These are phyloP conservation scores for Rhizopogon rudus DNA, from an alignment of 768 basidiomycete genomes.

Conservation along the genomic window DNA sequence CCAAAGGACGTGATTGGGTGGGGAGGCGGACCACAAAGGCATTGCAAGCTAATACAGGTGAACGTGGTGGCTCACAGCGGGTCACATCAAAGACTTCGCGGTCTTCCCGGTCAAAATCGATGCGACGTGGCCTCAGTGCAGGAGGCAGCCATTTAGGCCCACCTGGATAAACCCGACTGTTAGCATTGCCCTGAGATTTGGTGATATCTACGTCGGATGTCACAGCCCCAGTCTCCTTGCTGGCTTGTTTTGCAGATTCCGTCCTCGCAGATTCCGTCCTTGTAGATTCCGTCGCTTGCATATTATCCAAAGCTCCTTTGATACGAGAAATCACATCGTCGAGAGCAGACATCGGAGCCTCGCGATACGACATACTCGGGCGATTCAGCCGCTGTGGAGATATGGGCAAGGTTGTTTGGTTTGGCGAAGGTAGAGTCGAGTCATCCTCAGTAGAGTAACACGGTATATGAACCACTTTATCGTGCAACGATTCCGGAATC, in stretches of 20 bases:
- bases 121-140: constrained; percentile 37
- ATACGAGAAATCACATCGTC: constrained; percentile 85
- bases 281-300: constrained; percentile 37
- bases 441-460: constrained; percentile 9
- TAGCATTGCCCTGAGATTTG: constrained; percentile 12
- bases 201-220: constrained; percentile 8
- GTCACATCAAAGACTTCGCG: constrained; percentile 45
- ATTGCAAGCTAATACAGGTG: constrained; percentile 38
- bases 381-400: constrained; percentile 18
- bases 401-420: constrained; percentile 11
- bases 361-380: constrained; percentile 29
- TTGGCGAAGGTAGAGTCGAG: constrained; percentile 8
- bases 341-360: constrained; percentile 64
- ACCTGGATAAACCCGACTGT: constrained; percentile 1
- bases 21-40: constrained; percentile 46
- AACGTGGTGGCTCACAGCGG: constrained; percentile 40
- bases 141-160: constrained; percentile 51
- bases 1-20: constrained; percentile 32
- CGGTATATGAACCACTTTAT: not conserved
- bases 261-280: too few relatives aligned
- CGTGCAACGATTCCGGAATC: not conserved
- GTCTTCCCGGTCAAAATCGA: constrained; percentile 28
- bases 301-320: constrained; percentile 70
- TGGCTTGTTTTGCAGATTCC: constrained; percentile 25
- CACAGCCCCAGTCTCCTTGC: constrained; percentile 15